Percentiles rank a stretch among this genome's conserved stretches.
phyloP scores from a whole-genome alignment of 495 filamentous ascomycete species.

The Annulohypoxylon moriforme region DNA sequence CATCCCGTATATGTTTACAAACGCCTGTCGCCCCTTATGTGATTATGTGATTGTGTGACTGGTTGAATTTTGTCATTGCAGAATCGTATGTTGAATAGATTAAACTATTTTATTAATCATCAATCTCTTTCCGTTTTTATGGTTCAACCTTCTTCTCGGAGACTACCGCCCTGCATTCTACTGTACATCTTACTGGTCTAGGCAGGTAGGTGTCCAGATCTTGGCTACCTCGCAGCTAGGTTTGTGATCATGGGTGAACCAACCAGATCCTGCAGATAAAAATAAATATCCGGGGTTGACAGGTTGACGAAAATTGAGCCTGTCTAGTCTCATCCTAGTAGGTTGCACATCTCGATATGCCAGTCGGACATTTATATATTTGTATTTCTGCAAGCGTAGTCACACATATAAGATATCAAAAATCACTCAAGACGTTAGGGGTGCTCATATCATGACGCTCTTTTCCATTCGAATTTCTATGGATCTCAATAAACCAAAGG shows the following conservation, averaged over 20 bases:
- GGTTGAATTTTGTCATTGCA: neutral
- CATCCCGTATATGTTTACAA: neutral
- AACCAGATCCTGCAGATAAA: slow-evolving; percentile 37
- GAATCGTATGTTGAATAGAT: slow-evolving; percentile 34
- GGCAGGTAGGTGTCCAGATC: slow-evolving; percentile 10
- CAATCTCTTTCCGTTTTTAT: neutral
- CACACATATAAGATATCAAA: neutral
- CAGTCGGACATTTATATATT: neutral
- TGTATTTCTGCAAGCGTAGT: neutral
- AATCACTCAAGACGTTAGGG: neutral
- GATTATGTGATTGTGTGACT: neutral
- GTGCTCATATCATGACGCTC: slow-evolving; percentile 19
- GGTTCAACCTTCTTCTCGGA: slow-evolving; percentile 16
- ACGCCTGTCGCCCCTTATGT: neutral
- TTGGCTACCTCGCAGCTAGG: slow-evolving; percentile 11
- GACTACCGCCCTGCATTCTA: slow-evolving; percentile 12
- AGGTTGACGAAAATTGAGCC: slow-evolving; percentile 1
- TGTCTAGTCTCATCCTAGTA: neutral
- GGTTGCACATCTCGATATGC: slow-evolving; percentile 1
- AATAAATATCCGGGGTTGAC: slow-evolving; percentile 36
- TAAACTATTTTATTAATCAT: slow-evolving; percentile 13
- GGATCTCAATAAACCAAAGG: slow-evolving; percentile 37
- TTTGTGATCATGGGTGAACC: slow-evolving; percentile 5
- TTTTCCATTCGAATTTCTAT: slow-evolving; percentile 39
- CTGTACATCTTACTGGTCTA: slow-evolving; percentile 12